A percentile compares a stretch with the other conserved stretches of the same genome.
These are phyloP conservation scores for Nakazawaea wickerhamii DNA, from an alignment of 805 yeast species.

Conservation along the genomic window DNA sequence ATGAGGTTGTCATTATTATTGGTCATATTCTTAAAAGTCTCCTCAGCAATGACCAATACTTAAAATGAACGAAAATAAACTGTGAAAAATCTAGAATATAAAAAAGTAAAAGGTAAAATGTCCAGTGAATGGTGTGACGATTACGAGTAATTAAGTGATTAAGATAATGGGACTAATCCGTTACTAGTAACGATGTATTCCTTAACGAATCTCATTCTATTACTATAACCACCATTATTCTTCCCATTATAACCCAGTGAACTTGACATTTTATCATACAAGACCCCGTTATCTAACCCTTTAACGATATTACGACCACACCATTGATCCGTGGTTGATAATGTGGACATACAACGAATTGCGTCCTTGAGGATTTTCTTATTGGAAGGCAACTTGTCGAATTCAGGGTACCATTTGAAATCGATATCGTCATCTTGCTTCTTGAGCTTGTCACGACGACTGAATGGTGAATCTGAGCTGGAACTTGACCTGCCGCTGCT, in stretches of 20 bases:
- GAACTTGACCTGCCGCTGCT: not conserved
- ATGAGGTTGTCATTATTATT: no score
- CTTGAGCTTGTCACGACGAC: not conserved
- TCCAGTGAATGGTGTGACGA: no score
- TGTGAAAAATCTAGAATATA: no score
- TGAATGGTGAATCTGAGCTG: not conserved
- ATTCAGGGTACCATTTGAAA: conserved; percentile 13
- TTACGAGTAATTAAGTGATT: not conserved
- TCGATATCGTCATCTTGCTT: not conserved
- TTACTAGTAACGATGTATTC: conserved; percentile 12
- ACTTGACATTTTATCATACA: not conserved
- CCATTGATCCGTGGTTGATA: conserved; percentile 30
- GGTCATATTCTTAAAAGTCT: no score
- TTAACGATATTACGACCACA: conserved; percentile 19
- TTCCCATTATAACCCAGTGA: not conserved
- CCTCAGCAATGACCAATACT: no score
- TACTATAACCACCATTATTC: not conserved
- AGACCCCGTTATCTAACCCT: conserved; percentile 7
- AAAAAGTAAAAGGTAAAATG: no score
- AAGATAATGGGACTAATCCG: conserved; percentile 10
- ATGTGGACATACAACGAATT: conserved; percentile 28
- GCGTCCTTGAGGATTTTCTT: conserved; percentile 26
- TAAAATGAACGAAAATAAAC: no score
- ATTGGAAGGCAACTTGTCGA: conserved; percentile 18
- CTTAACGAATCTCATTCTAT: conserved; percentile 9